Conservation (phyloP, 805 yeast genomes). For the Starmerella tilneyi region DNA sequence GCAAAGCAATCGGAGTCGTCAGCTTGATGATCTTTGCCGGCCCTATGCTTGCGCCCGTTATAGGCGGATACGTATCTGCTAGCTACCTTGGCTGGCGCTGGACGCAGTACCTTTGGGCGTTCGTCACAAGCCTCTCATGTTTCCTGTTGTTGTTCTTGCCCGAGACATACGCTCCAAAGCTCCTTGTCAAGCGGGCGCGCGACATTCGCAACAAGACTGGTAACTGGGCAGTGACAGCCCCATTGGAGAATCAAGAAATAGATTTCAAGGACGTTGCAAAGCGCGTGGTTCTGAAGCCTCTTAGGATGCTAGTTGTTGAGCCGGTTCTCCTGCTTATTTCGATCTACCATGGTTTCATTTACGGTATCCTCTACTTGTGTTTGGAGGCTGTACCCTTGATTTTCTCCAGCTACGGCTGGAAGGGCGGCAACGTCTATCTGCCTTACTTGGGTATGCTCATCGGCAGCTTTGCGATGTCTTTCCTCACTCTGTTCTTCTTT, state of each 20-base stretch:
- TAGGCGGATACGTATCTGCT: slow-evolving; percentile 54
- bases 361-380: slow-evolving; percentile 66
- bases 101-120: slow-evolving; percentile 42
- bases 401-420: slow-evolving; percentile 54
- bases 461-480: slow-evolving; percentile 52
- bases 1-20: slow-evolving; percentile 17
- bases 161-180: slow-evolving; percentile 36
- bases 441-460: slow-evolving; percentile 70
- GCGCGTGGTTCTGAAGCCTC: slow-evolving; percentile 57
- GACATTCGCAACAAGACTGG: slow-evolving; percentile 67
- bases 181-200: slow-evolving; percentile 56
- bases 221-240: slow-evolving; percentile 75
- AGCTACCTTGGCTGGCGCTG: slow-evolving; percentile 58
- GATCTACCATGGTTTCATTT: slow-evolving; percentile 64
- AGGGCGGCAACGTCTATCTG: slow-evolving; percentile 53
- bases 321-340: slow-evolving; percentile 60
- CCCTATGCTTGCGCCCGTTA: slow-evolving; percentile 28
- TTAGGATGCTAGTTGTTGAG: slow-evolving; percentile 55
- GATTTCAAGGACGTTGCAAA: slow-evolving; percentile 48
- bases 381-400: slow-evolving; percentile 69
- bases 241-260: slow-evolving; percentile 60
- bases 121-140: slow-evolving; percentile 30
- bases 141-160: slow-evolving; percentile 30
- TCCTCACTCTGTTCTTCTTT: slow-evolving; percentile 39
- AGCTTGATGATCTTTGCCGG: slow-evolving; percentile 20